These are phyloP conservation scores for Backusella psychrophila DNA, from an alignment of 192 early-diverging fungal species.

Conservation along the genomic window DNA sequence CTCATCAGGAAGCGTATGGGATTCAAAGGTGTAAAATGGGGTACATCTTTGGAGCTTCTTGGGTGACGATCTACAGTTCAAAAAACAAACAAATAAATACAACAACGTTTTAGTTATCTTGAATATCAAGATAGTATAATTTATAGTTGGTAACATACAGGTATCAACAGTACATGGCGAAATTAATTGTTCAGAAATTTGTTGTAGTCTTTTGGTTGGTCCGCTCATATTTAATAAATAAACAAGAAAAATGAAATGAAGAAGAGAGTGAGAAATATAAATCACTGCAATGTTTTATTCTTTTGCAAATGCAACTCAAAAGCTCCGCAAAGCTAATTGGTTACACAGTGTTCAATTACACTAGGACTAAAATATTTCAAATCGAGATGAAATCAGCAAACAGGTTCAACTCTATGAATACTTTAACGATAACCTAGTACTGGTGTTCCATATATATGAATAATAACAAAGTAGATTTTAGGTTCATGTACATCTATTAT, in stretches of 20 bases:
- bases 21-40: conserved; percentile 39
- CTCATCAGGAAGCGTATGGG: conserved; percentile 55
- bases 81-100: no score
- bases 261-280: not conserved
- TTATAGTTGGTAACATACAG: not conserved
- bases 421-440: not conserved
- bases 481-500: not conserved
- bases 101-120: no score
- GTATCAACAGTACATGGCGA: not conserved
- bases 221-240: not conserved
- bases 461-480: no score
- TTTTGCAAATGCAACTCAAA: not conserved
- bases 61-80: conserved; percentile 1
- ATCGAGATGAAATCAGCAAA: not conserved
- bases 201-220: not conserved
- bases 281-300: not conserved
- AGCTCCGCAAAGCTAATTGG: not conserved
- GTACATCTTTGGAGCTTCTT: conserved; percentile 3
- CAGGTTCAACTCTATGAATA: not conserved
- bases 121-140: no score
- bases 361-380: not conserved
- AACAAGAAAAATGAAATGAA: not conserved
- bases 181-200: not conserved
- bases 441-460: no score
- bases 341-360: not conserved